Base-by-base conservation (phyloP, 495 filamentous ascomycete genomes). In the Talaromyces stipitatus region DNA sequence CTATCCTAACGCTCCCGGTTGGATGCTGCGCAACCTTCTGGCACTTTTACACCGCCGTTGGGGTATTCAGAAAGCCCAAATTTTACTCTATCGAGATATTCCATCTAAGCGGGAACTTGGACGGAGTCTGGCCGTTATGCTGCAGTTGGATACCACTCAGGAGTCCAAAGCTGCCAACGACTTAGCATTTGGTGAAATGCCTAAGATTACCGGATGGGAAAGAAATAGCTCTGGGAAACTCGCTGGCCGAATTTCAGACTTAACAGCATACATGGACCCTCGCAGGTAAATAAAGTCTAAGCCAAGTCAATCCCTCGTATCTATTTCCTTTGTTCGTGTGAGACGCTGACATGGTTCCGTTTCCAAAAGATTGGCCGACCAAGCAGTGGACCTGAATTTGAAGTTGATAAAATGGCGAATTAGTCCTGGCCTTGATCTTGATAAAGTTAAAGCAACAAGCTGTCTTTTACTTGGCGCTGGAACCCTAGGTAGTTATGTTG, bases 341-440 rank as follows among this genome's bases (percentile, higher is more conserved):
- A 33, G 23, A 16, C 11, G 45, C 30, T 60, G 54, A 58, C 54
- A n/a, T 22, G 48, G 4, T 9, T 26, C 26, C 24, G 8, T 24
- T 47, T 10, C 16, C n/a, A 10, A 8, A 55, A 84, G 83, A 60
- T 77, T 97, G 23, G 94, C 94, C 22, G 91, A 97, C 61, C 91
- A 96, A 69, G 88, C 92, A n/a, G 94, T 97, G 9, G 94, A 98
- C 64, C 82, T 98, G 50, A 98, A 98, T 64, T 78, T 97, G 58
- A 97, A 97, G 72, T 80, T 98, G 54, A 98, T 98, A 83, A 97
- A 96, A 74, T 98, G 94, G 94, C 85, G 94, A 24, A 89, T 98
- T 56, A 89, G 91, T 18, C 94, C 94, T 6, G 83, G 83, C 45
- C 76, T 98, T 22, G 81, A 97, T 66, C 84, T 98, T 11, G 90